phyloP scores from a whole-genome alignment of 768 basidiomycete genomes.

The Boletus huronensis region DNA sequence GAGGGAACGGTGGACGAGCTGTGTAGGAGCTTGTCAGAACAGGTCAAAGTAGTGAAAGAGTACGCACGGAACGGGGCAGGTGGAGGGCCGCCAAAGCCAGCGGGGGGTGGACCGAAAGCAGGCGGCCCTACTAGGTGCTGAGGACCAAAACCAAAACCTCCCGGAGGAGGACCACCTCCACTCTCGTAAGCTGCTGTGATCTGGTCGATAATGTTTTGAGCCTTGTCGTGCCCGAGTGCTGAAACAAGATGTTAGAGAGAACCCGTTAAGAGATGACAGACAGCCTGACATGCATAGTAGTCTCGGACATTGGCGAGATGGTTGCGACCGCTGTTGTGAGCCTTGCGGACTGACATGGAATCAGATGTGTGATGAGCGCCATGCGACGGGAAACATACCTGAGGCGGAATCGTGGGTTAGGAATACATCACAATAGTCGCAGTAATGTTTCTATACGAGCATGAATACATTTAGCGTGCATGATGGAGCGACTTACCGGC shows the following conservation, averaged over 20 bases:
- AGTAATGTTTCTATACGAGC: conserved; percentile 76
- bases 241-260: conserved; percentile 14
- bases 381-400: conserved; percentile 43
- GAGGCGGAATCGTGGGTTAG: conserved; percentile 93
- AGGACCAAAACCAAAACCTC: conserved; percentile 83
- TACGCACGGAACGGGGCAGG: conserved; percentile 23
- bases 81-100: conserved; percentile 54
- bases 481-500: conserved; percentile 51
- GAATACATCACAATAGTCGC: conserved; percentile 92
- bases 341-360: conserved; percentile 75
- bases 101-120: conserved; percentile 51
- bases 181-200: conserved; percentile 92
- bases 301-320: conserved; percentile 95
- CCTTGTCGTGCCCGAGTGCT: conserved; percentile 94
- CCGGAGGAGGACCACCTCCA: conserved; percentile 80
- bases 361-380: conserved; percentile 2
- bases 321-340: conserved; percentile 97
- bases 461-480: conserved; percentile 5
- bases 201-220: conserved; percentile 97
- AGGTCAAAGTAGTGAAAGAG: neutral
- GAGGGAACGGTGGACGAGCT: conserved; percentile 73
- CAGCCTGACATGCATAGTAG: conserved; percentile 84
- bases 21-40: conserved; percentile 8
- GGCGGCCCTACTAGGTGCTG: conserved; percentile 65
- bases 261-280: neutral